Evolutionary conservation across 148 eudicot genomes (phyloP).

Genomic region (Agrostemma githago): DNA sequence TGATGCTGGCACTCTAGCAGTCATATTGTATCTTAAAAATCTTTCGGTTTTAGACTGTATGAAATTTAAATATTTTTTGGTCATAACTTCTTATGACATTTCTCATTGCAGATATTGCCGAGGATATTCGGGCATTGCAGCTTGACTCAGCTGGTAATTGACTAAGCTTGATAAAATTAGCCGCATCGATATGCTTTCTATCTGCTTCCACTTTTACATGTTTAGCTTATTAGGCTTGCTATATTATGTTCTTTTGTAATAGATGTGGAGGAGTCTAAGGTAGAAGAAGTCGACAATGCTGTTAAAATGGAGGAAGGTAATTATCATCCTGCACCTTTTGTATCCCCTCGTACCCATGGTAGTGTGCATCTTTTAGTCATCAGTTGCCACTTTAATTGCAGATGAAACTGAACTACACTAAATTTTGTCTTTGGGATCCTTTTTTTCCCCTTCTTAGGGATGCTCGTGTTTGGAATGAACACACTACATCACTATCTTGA

Average conservation of each 20-base stretch:
- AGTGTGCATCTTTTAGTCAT: background rate
- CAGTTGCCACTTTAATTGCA: background rate
- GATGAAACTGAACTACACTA: background rate
- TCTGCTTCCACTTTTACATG: background rate
- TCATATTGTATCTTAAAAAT: background rate
- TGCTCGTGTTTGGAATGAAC: background rate
- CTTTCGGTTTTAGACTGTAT: background rate
- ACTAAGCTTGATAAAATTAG: background rate
- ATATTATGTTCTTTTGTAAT: conserved; percentile 18
- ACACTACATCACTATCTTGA: background rate
- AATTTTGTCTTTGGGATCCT: background rate
- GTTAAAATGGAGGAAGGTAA: conserved; percentile 58
- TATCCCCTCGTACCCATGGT: background rate
- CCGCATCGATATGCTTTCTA: background rate
- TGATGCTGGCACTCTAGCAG: background rate
- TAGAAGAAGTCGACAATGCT: conserved; percentile 36
- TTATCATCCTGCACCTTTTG: background rate
- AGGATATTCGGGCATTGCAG: conserved; percentile 78
- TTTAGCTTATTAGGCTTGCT: background rate
- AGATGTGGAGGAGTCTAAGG: conserved; percentile 43
- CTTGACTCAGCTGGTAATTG: conserved; percentile 77
- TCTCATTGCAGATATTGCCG: conserved; percentile 50
- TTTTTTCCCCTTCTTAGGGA: background rate
- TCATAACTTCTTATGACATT: background rate
- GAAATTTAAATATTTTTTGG: background rate